Evolutionary conservation across 2,329 filamentous ascomycete species (phyloP).

Genomic region (Pseudogymnoascus sp.): DNA sequence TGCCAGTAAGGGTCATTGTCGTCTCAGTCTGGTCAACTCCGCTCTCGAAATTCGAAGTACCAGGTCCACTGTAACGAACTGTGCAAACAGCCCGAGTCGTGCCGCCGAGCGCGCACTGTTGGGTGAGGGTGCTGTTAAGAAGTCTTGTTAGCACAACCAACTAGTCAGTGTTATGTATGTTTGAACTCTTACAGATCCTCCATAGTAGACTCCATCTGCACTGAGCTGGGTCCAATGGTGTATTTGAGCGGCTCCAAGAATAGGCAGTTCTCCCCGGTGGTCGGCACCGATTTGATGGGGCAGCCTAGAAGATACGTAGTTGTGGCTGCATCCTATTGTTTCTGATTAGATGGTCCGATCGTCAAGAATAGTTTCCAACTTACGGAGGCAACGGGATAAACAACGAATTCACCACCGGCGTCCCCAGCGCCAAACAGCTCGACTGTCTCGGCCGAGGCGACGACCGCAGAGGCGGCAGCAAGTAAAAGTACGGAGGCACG

Average conservation of each 20-base stretch:
- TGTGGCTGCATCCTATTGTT: not conserved
- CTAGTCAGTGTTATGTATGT: not conserved
- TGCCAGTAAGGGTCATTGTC: not conserved
- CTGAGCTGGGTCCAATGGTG: not conserved
- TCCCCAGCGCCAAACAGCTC: not conserved
- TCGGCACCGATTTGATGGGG: not conserved
- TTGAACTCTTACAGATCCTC: not conserved
- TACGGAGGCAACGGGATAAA: not conserved
- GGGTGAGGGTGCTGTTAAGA: not conserved
- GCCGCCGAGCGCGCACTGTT: not conserved
- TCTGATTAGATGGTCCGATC: not conserved
- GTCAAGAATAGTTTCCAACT: not conserved
- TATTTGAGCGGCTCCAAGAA: not conserved
- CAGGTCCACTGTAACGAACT: not conserved
- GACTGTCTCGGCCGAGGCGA: not conserved
- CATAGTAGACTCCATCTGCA: not conserved
- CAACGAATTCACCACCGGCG: not conserved
- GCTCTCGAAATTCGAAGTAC: not conserved
- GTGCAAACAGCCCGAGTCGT: not conserved
- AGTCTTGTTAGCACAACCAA: not conserved
- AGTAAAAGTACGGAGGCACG: constrained; percentile 3
- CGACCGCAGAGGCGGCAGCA: not conserved
- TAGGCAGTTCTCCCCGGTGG: not conserved
- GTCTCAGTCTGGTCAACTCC: not conserved
- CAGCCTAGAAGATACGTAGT: not conserved